Evolutionary conservation across 805 yeast genomes (phyloP).

Genomic region (Teunomyces funiuensis): DNA sequence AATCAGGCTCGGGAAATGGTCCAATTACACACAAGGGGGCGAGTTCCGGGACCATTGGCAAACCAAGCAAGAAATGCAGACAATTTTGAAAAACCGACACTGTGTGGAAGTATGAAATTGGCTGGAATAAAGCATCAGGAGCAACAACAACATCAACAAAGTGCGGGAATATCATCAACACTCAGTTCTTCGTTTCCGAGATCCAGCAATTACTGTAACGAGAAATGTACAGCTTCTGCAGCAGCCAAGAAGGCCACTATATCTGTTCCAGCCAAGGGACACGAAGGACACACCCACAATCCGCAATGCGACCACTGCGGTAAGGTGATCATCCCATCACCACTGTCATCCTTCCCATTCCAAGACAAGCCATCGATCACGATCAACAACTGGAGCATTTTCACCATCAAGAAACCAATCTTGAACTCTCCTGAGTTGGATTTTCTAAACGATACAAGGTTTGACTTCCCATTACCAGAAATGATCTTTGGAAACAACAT

Average conservation of each 20-base stretch:
- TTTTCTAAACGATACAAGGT: conserved; percentile 51
- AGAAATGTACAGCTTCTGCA: background rate
- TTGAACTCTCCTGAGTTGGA: conserved; percentile 74
- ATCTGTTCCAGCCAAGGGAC: conserved; percentile 45
- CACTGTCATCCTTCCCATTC: conserved; percentile 62
- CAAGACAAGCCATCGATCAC: conserved; percentile 68
- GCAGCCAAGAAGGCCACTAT: conserved; percentile 9
- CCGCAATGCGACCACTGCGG: conserved; percentile 67
- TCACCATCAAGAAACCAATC: conserved; percentile 74
- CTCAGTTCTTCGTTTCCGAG: conserved; percentile 5
- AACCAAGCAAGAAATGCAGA: background rate
- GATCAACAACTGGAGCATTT: conserved; percentile 73
- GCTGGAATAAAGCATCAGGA: background rate
- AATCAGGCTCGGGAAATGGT: conserved; percentile 67
- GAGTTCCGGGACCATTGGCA: conserved; percentile 20
- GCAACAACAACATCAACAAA: background rate
- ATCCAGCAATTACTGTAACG: conserved; percentile 1
- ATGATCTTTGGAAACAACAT: conserved; percentile 92
- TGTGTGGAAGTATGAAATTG: conserved; percentile 4
- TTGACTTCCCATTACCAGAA: conserved; percentile 87
- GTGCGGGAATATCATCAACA: conserved; percentile 16
- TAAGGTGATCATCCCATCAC: conserved; percentile 74
- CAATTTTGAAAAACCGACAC: background rate
- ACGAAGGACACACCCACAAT: conserved; percentile 35
- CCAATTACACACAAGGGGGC: conserved; percentile 44